Base-by-base conservation (phyloP, 208 protist genomes). In the Dictyostelium gargantuum region DNA sequence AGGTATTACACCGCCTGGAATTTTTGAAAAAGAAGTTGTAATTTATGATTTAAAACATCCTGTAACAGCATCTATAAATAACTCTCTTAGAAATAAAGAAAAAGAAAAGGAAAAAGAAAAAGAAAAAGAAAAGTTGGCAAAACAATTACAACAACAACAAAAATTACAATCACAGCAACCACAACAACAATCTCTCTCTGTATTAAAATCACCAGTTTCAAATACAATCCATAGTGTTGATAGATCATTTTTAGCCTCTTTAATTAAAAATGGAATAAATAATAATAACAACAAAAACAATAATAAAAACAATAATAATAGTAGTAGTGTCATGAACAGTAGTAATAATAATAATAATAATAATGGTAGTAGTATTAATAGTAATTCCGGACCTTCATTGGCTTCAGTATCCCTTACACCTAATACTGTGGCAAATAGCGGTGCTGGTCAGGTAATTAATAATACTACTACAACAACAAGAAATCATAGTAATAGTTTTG, bases 51-150 rank as follows among this genome's bases (percentile, higher is more conserved):
- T 89, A 23, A 76, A 66, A 52, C 46, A 89, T 52, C 82, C 82
- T 19, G 82, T 89, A 6, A 89, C 82, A 11, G 32, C 29, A 38
- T 89, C 70, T 0, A 89, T 89, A 6, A 89, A 89, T 40, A 89
- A 89, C 52, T 70, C 82, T 11, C 19, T 89, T 11, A 75, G 48
- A 42, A 61, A 29, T 26, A 89, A 89, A 56, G 82, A 89, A 73
- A 89, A 79, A 29, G 82, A 89, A 52, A 89, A 89, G 38, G 82
- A 76, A 38, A 89, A 89, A 54, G 82, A 89, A 68, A 44, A 56
- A 19, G 82, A 89, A 52, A 56, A 42, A 29, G 40, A 73, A 21
- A 38, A 48, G 38, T 13, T 13, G 5, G 52, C 35, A 11, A 84
- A 52, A 75, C 70, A 75, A 48, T 0, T 26, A 32, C 70, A 74